Conservation (phyloP, 495 filamentous ascomycete species). For the Podospora pseudocomata region DNA sequence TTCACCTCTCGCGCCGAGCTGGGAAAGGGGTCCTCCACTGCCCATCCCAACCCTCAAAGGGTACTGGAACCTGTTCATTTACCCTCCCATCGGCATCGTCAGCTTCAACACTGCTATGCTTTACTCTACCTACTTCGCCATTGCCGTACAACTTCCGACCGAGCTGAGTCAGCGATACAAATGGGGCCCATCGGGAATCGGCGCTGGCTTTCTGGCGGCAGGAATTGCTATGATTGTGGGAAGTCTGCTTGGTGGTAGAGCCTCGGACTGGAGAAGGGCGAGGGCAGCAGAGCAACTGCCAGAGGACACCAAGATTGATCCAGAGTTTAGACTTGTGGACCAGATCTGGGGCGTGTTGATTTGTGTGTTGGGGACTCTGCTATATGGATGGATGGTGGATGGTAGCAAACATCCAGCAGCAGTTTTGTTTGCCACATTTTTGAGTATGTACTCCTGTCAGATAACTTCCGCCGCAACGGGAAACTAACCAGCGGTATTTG, state of each 20-base stretch:
- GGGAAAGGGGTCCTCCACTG: constrained; percentile 11
- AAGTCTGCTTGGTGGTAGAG: constrained; percentile 13
- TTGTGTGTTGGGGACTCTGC: constrained; percentile 8
- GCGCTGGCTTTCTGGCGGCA: constrained; percentile 15
- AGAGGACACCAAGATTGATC: constrained; percentile 13
- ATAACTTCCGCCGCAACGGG: neutral
- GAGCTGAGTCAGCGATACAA: constrained; percentile 9
- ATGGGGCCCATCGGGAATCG: constrained; percentile 14
- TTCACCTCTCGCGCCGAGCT: constrained; percentile 11
- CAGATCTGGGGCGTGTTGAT: constrained; percentile 20
- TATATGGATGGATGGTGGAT: constrained; percentile 14
- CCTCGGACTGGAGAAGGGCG: constrained; percentile 18
- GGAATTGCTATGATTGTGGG: constrained; percentile 19
- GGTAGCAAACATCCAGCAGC: constrained; percentile 7
- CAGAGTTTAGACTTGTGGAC: constrained; percentile 16
- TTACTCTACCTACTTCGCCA: constrained; percentile 21
- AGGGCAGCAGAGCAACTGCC: neutral
- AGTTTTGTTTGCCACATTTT: constrained; percentile 11
- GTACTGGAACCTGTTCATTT: constrained; percentile 15
- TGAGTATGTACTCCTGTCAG: constrained; percentile 5
- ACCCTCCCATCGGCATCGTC: constrained; percentile 17
- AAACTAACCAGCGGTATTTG: neutral
- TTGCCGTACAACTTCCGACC: constrained; percentile 10
- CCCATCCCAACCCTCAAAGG: constrained; percentile 13
- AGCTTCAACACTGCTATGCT: constrained; percentile 18